Evolutionary conservation across 2,329 filamentous ascomycete species (phyloP).

Genomic region (Zymoseptoria passerinii): DNA sequence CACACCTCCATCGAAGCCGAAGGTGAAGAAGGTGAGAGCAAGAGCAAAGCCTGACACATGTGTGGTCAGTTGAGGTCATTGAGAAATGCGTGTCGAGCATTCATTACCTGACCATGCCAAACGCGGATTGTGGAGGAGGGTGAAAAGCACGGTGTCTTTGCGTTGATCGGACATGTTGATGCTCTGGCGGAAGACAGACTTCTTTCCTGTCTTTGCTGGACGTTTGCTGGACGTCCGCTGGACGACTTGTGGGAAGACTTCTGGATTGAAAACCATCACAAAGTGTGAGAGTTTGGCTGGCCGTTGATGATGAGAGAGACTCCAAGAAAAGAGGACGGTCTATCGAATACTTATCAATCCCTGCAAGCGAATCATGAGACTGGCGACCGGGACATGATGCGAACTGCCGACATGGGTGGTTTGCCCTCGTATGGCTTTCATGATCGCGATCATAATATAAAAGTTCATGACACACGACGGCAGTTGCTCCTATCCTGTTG

Average conservation of each 20-base stretch:
- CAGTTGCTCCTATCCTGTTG: not conserved
- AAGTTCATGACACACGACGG: not conserved
- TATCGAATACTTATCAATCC: not conserved
- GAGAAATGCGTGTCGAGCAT: too few species aligned
- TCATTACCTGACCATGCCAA: not conserved
- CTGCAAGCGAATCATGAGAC: not conserved
- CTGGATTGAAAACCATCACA: not conserved
- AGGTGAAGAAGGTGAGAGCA: not conserved
- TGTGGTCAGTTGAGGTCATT: not conserved
- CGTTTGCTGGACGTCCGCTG: too few species aligned
- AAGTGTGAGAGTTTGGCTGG: not conserved
- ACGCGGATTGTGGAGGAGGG: not conserved
- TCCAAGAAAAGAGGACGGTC: not conserved
- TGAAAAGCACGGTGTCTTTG: not conserved
- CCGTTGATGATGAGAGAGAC: too few species aligned
- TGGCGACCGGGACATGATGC: too few species aligned
- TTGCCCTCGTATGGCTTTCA: too few species aligned
- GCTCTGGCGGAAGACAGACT: too few species aligned
- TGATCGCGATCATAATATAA: not conserved
- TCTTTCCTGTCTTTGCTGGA: too few species aligned
- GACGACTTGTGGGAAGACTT: not conserved
- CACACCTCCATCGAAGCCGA: not conserved
- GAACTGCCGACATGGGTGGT: too few species aligned
- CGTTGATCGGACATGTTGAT: not conserved
- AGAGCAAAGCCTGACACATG: not conserved